Conservation (phyloP, 345 rosid genomes). For the Populus simonii region DNA sequence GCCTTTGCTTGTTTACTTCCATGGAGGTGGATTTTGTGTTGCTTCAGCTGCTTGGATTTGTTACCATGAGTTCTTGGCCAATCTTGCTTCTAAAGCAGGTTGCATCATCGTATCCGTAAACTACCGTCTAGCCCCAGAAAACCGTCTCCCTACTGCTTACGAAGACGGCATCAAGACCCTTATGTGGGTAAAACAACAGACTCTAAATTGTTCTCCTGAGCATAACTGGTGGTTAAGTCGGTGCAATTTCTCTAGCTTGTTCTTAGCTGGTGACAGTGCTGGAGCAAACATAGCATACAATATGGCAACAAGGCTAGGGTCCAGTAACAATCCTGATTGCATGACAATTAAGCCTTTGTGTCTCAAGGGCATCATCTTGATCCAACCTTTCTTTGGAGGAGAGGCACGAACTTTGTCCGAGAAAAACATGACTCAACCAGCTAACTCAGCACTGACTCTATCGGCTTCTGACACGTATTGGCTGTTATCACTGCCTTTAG, state of each 20-base stretch:
- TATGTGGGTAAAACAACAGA: slow-evolving; percentile 23
- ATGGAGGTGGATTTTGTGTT: slow-evolving; percentile 35
- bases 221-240: slow-evolving; percentile 30
- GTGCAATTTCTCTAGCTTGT: slow-evolving; percentile 16
- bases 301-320: slow-evolving; percentile 15
- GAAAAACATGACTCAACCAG: slow-evolving; percentile 10
- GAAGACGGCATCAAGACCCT: slow-evolving; percentile 21
- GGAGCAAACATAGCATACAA: slow-evolving; percentile 32
- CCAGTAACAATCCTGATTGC: slow-evolving; percentile 1
- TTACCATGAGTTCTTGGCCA: slow-evolving; percentile 22
- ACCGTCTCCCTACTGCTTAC: slow-evolving; percentile 32
- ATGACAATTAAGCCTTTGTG: slow-evolving; percentile 12
- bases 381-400: slow-evolving; percentile 30
- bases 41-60: slow-evolving; percentile 30
- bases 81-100: slow-evolving; percentile 20
- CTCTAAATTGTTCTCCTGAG: slow-evolving; percentile 15
- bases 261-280: slow-evolving; percentile 27
- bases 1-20: slow-evolving; percentile 30
- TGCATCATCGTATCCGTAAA: slow-evolving; percentile 21
- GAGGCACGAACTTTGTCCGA: slow-evolving; percentile 25
- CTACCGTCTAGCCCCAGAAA: slow-evolving; percentile 25
- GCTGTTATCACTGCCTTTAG: slow-evolving; percentile 23
- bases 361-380: slow-evolving; percentile 20
- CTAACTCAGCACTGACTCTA: slow-evolving; percentile 25
- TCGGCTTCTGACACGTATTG: slow-evolving; percentile 26